Evolutionary conservation across 2,329 filamentous ascomycete species (phyloP), one percentile per base, ranked within the genome.

Genomic region (Juglanconis oblonga): DNA sequence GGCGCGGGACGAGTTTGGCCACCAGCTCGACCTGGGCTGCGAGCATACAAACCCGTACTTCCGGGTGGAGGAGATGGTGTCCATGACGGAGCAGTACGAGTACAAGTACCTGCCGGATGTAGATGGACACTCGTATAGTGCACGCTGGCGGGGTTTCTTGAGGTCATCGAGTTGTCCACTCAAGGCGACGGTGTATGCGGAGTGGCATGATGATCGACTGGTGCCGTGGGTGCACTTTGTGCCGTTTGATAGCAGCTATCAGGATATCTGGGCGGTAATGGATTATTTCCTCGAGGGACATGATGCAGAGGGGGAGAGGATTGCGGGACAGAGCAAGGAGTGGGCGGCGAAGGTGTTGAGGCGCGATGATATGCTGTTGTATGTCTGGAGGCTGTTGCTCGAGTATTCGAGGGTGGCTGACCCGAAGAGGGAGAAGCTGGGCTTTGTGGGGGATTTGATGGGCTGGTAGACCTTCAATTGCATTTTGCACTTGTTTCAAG

Each of bases 141-240:
- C 83, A 4, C 79, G 86, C 17, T 89, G 84, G 72, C 79, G 82
- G 51, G 81, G 79, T 0, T 87, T 91, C 66, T 74, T 92, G 11
- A 77, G 80, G 31, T 87, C 83, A 44, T 88, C 83, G 1, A 86
- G 82, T 52, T 71, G 89, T 42, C 86, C 87, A 1, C 82, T 92
- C 69, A 92, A 92, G 73, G 82, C 85, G 11, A 91, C 88, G 3
- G 79, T 91, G 49, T 92, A 89, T 70, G 76, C 83, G 10, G 89
- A 92, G 71, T 92, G 89, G 89, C 88, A 91, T 69, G 88, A 91
- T 69, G 81, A 83, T 50, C 80, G 89, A 5, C 77, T 92, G 0
- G 74, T 85, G 14, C 84, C 87, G 0, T 92, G 89, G 89, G 76
- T 82, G 64, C 89, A 92, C 72, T 92, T 89, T 67, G 83, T 87